These are phyloP conservation scores for Chlorella sorokiniana DNA, from an alignment of 139 green algal species.

Conservation along the genomic window DNA sequence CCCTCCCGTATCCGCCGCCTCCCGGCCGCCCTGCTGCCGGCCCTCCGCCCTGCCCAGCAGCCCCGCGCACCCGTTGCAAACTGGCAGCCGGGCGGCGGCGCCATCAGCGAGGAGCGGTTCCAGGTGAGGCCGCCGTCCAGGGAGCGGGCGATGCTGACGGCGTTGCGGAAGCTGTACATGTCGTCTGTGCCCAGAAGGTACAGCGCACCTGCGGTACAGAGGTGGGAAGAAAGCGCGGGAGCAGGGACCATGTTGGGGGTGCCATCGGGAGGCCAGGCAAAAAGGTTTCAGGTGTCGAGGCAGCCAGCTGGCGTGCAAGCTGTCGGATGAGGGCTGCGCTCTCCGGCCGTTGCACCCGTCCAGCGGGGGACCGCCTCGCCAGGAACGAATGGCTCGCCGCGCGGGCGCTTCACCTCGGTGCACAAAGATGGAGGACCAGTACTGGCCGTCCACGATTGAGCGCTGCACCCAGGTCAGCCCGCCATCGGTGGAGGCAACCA, in stretches of 20 bases:
- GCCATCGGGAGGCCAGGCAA: background rate
- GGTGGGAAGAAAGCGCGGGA: background rate
- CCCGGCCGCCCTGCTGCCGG: no score
- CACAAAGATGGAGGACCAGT: conserved; percentile 26
- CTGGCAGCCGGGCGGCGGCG: background rate
- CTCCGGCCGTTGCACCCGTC: no score
- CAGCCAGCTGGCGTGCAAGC: no score
- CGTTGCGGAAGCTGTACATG: background rate
- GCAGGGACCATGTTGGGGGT: background rate
- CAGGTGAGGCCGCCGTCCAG: conserved; percentile 15
- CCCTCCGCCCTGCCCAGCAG: background rate
- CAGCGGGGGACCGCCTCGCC: no score
- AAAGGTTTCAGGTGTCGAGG: no score
- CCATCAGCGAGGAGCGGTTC: background rate
- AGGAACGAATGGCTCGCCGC: background rate
- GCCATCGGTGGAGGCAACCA: background rate
- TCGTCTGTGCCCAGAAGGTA: conserved; percentile 27
- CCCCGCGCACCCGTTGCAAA: conserved; percentile 23
- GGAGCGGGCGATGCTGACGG: conserved; percentile 5
- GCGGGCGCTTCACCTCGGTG: background rate
- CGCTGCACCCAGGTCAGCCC: conserved; percentile 2
- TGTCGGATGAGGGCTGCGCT: no score
- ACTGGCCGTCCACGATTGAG: background rate
- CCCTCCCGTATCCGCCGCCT: no score
- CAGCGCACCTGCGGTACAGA: background rate